phyloP scores from a whole-genome alignment of 805 yeast genomes.

The Isabelozyma heimii region DNA sequence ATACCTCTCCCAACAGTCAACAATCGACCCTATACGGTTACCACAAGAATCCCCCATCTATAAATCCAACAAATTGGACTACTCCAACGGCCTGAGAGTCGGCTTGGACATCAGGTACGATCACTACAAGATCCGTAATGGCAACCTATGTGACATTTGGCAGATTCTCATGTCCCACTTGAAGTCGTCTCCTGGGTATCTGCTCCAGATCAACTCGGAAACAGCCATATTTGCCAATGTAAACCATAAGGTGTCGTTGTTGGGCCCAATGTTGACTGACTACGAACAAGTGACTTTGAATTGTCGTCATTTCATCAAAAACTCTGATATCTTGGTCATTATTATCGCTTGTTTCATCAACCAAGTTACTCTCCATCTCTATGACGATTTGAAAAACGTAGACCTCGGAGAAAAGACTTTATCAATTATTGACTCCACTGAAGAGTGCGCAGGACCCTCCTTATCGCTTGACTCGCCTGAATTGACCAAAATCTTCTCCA shows the following conservation, averaged over 20 bases:
- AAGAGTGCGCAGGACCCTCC: background rate
- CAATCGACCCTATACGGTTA: conserved; percentile 60
- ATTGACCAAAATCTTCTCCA: background rate
- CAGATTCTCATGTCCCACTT: conserved; percentile 39
- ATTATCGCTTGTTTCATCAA: conserved; percentile 45
- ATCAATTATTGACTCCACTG: background rate
- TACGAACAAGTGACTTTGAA: conserved; percentile 24
- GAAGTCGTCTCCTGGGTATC: conserved; percentile 14
- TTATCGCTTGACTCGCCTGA: background rate
- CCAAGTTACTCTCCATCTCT: conserved; percentile 39
- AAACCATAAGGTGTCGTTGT: conserved; percentile 23
- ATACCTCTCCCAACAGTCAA: conserved; percentile 63
- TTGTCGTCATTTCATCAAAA: conserved; percentile 17
- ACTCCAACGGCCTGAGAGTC: conserved; percentile 63
- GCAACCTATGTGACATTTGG: conserved; percentile 76
- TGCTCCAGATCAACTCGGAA: conserved; percentile 20
- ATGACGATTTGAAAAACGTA: conserved; percentile 17
- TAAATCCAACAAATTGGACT: conserved; percentile 72
- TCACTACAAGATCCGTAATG: conserved; percentile 68
- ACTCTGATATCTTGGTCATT: conserved; percentile 33
- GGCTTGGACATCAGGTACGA: conserved; percentile 64
- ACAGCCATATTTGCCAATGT: conserved; percentile 15
- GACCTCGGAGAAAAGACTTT: background rate
- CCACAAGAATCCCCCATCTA: conserved; percentile 72
- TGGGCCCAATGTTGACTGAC: conserved; percentile 6